phyloP scores from a whole-genome alignment of 1,284 basidiomycete genomes.

The Pseudomicrostroma phylloplanum region DNA sequence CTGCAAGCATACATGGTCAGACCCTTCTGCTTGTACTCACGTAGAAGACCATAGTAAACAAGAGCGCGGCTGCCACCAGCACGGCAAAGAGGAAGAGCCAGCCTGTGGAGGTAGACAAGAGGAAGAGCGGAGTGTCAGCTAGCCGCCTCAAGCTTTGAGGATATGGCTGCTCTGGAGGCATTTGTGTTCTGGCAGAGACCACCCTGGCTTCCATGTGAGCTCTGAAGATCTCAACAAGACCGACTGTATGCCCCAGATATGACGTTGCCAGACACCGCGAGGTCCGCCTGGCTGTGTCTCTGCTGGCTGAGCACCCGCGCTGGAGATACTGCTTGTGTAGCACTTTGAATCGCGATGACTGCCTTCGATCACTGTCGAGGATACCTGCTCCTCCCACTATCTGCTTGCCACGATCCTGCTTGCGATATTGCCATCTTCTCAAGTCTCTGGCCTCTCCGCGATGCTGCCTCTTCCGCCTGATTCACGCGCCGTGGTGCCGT shows the following conservation, averaged over 20 bases:
- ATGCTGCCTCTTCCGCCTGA: not conserved
- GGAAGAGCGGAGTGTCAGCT: not conserved
- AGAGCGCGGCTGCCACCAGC: conserved; percentile 44
- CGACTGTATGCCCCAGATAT: too few relatives aligned
- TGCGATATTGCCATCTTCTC: not conserved
- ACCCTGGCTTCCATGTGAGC: not conserved
- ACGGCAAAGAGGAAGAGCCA: conserved; percentile 49
- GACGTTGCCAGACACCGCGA: not conserved
- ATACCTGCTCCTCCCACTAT: not conserved
- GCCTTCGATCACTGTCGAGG: not conserved
- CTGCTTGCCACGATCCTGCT: not conserved
- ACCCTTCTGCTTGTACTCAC: conserved; percentile 3
- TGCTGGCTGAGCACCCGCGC: too few relatives aligned
- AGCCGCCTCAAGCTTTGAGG: not conserved
- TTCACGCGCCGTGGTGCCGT: not conserved
- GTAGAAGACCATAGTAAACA: conserved; percentile 49
- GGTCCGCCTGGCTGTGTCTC: not conserved
- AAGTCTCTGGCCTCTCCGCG: not conserved
- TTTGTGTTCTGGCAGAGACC: not conserved
- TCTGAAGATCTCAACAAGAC: not conserved
- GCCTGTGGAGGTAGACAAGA: conserved; percentile 18
- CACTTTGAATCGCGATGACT: not conserved
- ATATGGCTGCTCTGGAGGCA: not conserved
- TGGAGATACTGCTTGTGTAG: too few relatives aligned
- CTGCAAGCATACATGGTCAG: not conserved